Percentiles rank a stretch among this genome's conserved stretches.
These are phyloP conservation scores for Saprolegnia diclina DNA, from an alignment of 352 stramenopile species.

Conservation along the genomic window DNA sequence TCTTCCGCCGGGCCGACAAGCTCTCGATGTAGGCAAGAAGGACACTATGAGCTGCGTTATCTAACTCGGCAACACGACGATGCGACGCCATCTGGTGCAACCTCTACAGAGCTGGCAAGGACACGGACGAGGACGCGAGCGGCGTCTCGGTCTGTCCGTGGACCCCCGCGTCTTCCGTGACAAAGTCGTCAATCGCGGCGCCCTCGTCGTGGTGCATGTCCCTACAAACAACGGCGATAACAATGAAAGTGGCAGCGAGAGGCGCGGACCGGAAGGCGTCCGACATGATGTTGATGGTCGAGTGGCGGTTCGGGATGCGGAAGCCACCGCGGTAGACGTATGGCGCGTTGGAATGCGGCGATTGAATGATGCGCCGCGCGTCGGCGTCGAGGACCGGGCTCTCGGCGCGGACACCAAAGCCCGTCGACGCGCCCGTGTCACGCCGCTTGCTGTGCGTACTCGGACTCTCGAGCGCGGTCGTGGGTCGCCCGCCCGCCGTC, in stretches of 20 bases:
- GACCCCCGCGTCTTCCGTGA: constrained; percentile 12
- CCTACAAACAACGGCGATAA: too few relatives aligned
- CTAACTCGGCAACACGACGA: not conserved
- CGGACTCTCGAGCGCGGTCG: not conserved
- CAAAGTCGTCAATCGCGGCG: constrained; percentile 9
- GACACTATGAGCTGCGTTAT: not conserved
- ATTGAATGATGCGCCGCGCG: constrained; percentile 37
- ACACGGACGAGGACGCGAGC: constrained; percentile 18
- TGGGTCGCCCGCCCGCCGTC: constrained; percentile 10
- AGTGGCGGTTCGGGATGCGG: constrained; percentile 39
- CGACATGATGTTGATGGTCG: constrained; percentile 14
- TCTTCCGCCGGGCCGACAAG: constrained; percentile 88
- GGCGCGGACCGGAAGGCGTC: constrained; percentile 15
- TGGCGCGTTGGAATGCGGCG: constrained; percentile 30
- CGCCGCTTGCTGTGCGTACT: constrained; percentile 2
- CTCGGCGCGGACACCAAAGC: constrained; percentile 1
- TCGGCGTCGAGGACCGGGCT: constrained; percentile 2
- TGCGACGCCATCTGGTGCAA: not conserved
- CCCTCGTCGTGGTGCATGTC: constrained; percentile 23
- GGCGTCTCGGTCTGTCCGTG: not conserved
- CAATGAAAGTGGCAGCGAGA: not conserved
- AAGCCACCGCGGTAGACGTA: constrained; percentile 57
- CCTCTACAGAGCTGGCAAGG: constrained; percentile 16
- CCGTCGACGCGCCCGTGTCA: constrained; percentile 12
- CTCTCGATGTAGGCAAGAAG: constrained; percentile 51